Percentiles rank a stretch among this genome's conserved stretches.
These are phyloP conservation scores for Alternaria hordeiaustralica DNA, from an alignment of 2,329 filamentous ascomycete genomes.

Conservation along the genomic window DNA sequence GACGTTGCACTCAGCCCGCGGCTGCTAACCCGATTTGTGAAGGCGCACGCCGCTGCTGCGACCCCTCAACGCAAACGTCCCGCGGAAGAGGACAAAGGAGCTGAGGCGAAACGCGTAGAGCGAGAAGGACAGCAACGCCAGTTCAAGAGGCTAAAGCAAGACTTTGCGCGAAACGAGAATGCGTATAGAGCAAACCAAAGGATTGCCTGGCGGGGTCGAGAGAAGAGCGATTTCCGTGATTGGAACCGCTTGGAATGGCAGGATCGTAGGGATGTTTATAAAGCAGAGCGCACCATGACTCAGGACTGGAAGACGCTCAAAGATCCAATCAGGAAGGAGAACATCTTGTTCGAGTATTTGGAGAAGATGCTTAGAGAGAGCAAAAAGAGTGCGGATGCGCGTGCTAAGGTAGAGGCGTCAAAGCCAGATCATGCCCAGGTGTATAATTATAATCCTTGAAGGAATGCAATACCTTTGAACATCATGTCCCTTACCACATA, in stretches of 20 bases:
- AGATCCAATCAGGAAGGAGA: neutral
- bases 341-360: neutral
- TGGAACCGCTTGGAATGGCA: neutral
- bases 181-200: neutral
- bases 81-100: neutral
- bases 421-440: neutral
- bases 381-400: neutral
- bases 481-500: neutral
- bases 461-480: neutral
- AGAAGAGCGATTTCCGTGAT: neutral
- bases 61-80: neutral
- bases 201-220: neutral
- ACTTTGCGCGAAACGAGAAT: neutral
- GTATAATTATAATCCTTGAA: no score
- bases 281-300: neutral
- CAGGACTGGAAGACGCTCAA: neutral
- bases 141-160: neutral
- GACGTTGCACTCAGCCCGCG: neutral
- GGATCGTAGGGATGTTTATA: neutral
- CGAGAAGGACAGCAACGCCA: neutral
- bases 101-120: neutral
- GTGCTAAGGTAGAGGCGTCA: neutral
- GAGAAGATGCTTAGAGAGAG: neutral
- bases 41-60: neutral
- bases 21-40: neutral